These are phyloP conservation scores for Podospora pseudopauciseta DNA, from an alignment of 495 filamentous ascomycete genomes.

Conservation along the genomic window DNA sequence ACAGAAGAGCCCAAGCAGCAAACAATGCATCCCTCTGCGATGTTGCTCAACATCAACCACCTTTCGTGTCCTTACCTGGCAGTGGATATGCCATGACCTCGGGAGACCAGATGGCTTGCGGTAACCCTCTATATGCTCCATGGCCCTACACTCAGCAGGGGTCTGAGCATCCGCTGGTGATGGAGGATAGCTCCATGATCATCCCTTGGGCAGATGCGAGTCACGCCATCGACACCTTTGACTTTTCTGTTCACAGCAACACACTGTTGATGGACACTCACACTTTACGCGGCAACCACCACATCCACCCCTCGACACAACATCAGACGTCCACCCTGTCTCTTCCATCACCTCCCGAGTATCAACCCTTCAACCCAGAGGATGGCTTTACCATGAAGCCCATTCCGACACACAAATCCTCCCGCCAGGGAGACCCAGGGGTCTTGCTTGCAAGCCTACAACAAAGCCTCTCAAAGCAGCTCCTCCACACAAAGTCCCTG, in stretches of 20 bases:
- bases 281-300: not conserved
- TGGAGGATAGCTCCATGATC: not conserved
- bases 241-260: not conserved
- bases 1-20: not conserved
- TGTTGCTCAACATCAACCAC: not conserved
- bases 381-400: not conserved
- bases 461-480: slow-evolving; percentile 4
- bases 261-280: not conserved
- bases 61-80: not conserved
- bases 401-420: not conserved
- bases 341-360: not conserved
- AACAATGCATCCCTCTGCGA: not conserved
- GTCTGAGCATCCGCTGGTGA: not conserved
- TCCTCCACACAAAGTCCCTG: not conserved
- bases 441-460: not conserved
- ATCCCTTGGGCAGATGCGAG: not conserved
- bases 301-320: not conserved
- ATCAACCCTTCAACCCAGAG: not conserved
- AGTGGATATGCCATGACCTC: not conserved
- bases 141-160: not conserved
- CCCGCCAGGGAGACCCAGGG: not conserved
- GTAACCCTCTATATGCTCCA: not conserved
- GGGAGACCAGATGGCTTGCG: not conserved
- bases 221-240: not conserved
- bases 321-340: not conserved